A percentile compares a stretch with the other conserved stretches of the same genome.
Conservation (phyloP, 495 filamentous ascomycete genomes). For the Neurospora sp. region DNA sequence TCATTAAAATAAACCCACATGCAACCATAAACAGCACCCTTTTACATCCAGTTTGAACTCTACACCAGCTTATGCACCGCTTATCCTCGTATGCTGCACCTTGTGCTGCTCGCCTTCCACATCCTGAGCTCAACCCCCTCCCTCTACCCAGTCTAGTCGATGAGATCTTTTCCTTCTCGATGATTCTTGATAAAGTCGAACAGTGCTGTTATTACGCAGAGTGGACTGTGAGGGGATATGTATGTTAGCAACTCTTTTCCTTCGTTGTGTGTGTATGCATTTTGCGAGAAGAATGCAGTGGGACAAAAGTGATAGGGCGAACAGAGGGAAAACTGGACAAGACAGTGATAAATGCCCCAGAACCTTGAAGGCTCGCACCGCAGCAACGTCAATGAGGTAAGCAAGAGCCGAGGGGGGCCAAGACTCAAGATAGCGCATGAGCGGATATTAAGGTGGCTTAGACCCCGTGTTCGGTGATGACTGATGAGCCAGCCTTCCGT, state of each 20-base stretch:
- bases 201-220: constrained; percentile 13
- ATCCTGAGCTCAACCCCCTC: not conserved
- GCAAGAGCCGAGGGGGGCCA: not conserved
- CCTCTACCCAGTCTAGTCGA: constrained; percentile 8
- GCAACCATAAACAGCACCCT: not conserved
- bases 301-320: not conserved
- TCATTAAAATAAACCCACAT: not conserved
- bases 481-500: not conserved
- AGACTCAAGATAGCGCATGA: not conserved
- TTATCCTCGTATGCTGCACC: not conserved
- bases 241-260: not conserved
- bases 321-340: not conserved
- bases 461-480: not conserved
- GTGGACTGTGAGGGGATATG: constrained; percentile 4
- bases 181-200: constrained; percentile 22
- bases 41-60: not conserved
- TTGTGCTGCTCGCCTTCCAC: not conserved
- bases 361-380: not conserved
- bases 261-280: not conserved
- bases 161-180: constrained; percentile 18
- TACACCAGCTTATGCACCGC: not conserved
- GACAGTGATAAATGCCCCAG: not conserved
- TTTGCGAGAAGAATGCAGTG: not conserved
- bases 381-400: not conserved
- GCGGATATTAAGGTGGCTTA: not conserved